Percentiles rank a stretch among this genome's conserved stretches.
Evolutionary conservation across 2,329 filamentous ascomycete species (phyloP).

Genomic region (Aspergillus sp.): DNA sequence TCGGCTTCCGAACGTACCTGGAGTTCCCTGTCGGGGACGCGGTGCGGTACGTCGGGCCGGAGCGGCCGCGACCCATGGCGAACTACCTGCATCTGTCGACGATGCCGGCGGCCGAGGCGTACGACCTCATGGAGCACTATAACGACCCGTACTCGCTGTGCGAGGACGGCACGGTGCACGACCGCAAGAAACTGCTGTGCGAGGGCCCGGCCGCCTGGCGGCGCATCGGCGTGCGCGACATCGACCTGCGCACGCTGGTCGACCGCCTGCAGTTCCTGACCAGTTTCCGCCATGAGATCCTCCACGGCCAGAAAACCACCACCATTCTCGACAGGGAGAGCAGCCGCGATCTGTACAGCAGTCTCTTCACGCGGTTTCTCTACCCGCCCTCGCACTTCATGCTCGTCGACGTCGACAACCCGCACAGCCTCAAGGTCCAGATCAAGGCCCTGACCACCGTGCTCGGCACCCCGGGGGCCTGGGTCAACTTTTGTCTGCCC

Average conservation of each 20-base stretch:
- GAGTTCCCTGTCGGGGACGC: slow-evolving; percentile 45
- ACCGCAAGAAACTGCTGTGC: slow-evolving; percentile 36
- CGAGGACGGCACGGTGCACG: slow-evolving; percentile 32
- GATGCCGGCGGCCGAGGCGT: slow-evolving; percentile 30
- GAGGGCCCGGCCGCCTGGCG: slow-evolving; percentile 42
- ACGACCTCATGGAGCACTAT: slow-evolving; percentile 34
- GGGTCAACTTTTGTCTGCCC: slow-evolving; percentile 48
- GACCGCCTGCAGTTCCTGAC: slow-evolving; percentile 35
- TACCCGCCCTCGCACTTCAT: slow-evolving; percentile 33
- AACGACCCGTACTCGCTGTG: slow-evolving; percentile 37
- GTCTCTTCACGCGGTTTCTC: slow-evolving; percentile 39
- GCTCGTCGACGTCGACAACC: slow-evolving; percentile 22
- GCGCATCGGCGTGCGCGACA: slow-evolving; percentile 40
- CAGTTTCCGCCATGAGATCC: slow-evolving; percentile 33
- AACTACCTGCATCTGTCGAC: slow-evolving; percentile 23
- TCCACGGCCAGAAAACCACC: slow-evolving; percentile 27
- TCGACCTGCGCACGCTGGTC: slow-evolving; percentile 31
- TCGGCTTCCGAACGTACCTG: slow-evolving; percentile 49
- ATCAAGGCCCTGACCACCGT: slow-evolving; percentile 46
- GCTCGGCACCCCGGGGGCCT: slow-evolving; percentile 43
- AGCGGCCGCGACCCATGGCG: slow-evolving; percentile 16
- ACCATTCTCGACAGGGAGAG: slow-evolving; percentile 38
- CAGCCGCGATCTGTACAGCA: slow-evolving; percentile 30
- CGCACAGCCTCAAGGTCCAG: slow-evolving; percentile 43
- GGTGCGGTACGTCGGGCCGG: slow-evolving; percentile 22